A percentile compares a stretch with the other conserved stretches of the same genome.
Evolutionary conservation across 2,329 filamentous ascomycete species (phyloP).

Genomic region (Aschersonia sp.): DNA sequence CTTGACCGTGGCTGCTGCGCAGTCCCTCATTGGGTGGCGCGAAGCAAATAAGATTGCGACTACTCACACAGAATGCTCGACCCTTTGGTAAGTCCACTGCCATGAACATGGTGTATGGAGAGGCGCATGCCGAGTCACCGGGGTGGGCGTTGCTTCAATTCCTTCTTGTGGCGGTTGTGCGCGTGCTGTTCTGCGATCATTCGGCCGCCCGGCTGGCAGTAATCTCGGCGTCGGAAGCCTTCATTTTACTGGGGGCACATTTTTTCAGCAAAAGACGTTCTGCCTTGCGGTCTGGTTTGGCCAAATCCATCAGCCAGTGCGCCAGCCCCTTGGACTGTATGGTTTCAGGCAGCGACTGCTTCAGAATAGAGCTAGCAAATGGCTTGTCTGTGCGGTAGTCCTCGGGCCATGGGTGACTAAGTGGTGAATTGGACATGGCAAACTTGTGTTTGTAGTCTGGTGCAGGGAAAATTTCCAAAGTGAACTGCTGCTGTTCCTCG

Average conservation of each 20-base stretch:
- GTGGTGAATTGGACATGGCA: conserved; percentile 18
- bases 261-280: conserved; percentile 9
- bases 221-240: background rate
- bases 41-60: too few relatives aligned
- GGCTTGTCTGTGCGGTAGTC: conserved; percentile 16
- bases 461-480: conserved; percentile 24
- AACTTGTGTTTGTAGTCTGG: conserved; percentile 24
- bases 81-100: too few relatives aligned
- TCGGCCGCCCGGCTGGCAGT: too few relatives aligned
- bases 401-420: conserved; percentile 27
- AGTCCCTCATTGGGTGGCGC: too few relatives aligned
- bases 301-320: conserved; percentile 23
- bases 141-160: too few relatives aligned
- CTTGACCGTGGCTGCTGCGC: too few relatives aligned
- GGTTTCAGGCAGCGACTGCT: conserved; percentile 22
- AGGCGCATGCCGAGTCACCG: too few relatives aligned
- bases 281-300: conserved; percentile 2
- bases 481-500: conserved; percentile 20
- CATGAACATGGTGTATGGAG: too few relatives aligned
- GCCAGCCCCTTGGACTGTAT: conserved; percentile 23
- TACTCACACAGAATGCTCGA: too few relatives aligned
- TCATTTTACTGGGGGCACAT: conserved; percentile 12
- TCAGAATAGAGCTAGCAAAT: conserved; percentile 21
- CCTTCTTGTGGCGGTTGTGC: too few relatives aligned
- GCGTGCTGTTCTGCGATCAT: too few relatives aligned